Percentiles rank a stretch among this genome's conserved stretches.
Evolutionary conservation across 345 rosid genomes (phyloP).

Genomic region (Gynandropsis gynandra): DNA sequence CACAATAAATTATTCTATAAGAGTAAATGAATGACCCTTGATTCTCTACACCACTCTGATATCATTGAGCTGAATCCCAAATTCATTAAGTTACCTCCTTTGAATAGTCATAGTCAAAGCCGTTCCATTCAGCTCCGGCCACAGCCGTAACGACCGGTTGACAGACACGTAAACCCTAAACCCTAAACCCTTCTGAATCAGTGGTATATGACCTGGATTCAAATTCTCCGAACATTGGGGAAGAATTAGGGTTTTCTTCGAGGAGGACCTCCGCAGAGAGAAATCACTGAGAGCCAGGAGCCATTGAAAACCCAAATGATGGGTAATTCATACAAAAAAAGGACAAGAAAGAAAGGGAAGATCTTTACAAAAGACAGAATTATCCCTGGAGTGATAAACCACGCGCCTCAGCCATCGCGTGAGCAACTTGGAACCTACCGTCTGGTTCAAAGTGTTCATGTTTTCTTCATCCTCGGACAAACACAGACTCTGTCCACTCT

Average conservation of each 20-base stretch:
- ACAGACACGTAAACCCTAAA: conserved; percentile 18
- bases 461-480: too few relatives aligned
- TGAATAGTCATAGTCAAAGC: conserved; percentile 33
- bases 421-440: too few relatives aligned
- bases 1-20: too few relatives aligned
- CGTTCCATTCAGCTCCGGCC: conserved; percentile 43
- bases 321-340: not conserved
- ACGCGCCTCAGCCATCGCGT: too few relatives aligned
- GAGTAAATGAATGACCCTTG: too few relatives aligned
- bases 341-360: not conserved
- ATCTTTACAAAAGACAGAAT: conserved; percentile 6
- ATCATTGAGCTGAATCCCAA: too few relatives aligned
- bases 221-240: conserved; percentile 1
- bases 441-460: too few relatives aligned
- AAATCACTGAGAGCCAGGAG: conserved; percentile 36
- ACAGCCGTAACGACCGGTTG: conserved; percentile 42
- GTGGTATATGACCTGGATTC: too few relatives aligned
- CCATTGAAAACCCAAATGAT: conserved; percentile 29
- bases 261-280: conserved; percentile 35
- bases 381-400: too few relatives aligned
- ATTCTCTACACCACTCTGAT: too few relatives aligned
- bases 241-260: conserved; percentile 31
- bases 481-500: too few relatives aligned
- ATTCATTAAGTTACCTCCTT: conserved; percentile 36
- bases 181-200: too few relatives aligned